Base-by-base conservation (phyloP, 345 rosid species). In the Ceriops tagal region DNA sequence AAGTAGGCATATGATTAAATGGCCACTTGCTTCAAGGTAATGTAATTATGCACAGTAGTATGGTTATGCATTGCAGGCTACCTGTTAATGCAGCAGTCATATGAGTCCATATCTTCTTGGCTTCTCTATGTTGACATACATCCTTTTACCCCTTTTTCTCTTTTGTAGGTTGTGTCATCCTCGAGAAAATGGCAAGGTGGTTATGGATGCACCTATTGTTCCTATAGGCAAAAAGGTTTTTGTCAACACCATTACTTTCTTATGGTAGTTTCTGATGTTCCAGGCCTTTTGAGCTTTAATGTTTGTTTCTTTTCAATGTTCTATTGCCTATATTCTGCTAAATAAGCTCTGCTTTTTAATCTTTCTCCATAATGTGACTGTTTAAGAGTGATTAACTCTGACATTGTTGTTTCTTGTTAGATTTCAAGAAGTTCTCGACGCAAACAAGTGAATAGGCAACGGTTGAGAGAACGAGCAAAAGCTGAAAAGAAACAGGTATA, bases 391-490 rank as follows among this genome's bases (percentile, higher is more conserved):
- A 43, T 71, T 58, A 61, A 47, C 51, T 51, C 15, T 31, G 49
- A 43, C 13, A 43, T 43, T 13, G 49, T 43, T 18, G 15, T 43
- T 63, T 75, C 39, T 80, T 74, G 8, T 71, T 71, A 89, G 99
- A 58, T 72, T 7, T 96, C 97, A 28, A 96, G 99, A 79, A 92
- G 90, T 78, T 90, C 98, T 75, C 86, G 98, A 0, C 97, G 99
- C 59, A 96, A 96, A 76, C 87, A 89, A 77, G 89, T 89, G 21
- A 90, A 84, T 80, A 86, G 97, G 77, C 85, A 28, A 66, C 85
- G 90, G 92, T 77, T 89, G 76, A 87, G 84, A 82, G 92, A 88
- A 75, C 80, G 74, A 67, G 82, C 70, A 62, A 79, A 76, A 84
- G 79, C 81, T 77, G 92, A 88, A 78, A 86, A 78, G 66, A 75